phyloP scores from a whole-genome alignment of 2,329 filamentous ascomycete species.

The Colletotrichum spinosum region DNA sequence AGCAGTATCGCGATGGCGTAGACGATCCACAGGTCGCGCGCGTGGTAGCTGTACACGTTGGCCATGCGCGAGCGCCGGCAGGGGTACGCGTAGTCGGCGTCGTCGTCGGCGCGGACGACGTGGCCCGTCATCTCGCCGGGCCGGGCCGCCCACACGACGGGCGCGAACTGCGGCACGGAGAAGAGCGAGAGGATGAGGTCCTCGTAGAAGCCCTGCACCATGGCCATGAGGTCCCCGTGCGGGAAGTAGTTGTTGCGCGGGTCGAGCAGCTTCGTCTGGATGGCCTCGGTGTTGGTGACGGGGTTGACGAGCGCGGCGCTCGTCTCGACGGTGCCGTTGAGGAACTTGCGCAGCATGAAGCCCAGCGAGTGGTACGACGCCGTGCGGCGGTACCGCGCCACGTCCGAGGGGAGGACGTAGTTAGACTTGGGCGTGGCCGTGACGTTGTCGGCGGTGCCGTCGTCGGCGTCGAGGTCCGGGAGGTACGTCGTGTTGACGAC shows the following conservation, averaged over 20 bases:
- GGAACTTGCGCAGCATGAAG: constrained; percentile 43
- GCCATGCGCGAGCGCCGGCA: constrained; percentile 44
- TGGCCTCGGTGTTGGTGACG: constrained; percentile 47
- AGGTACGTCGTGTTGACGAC: constrained; percentile 47
- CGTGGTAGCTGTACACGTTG: constrained; percentile 45
- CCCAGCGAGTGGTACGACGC: constrained; percentile 49
- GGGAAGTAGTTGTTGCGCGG: constrained; percentile 44
- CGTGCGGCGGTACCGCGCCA: constrained; percentile 44
- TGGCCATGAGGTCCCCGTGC: constrained; percentile 40
- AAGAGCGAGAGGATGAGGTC: constrained; percentile 50
- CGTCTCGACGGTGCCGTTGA: constrained; percentile 47
- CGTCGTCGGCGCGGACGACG: neutral
- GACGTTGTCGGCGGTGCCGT: constrained; percentile 49
- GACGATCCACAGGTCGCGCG: constrained; percentile 48
- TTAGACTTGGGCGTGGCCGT: constrained; percentile 44
- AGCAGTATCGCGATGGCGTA: constrained; percentile 47
- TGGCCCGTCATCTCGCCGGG: constrained; percentile 40
- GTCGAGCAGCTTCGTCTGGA: constrained; percentile 54
- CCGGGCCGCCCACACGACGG: constrained; percentile 47
- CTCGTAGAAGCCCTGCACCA: constrained; percentile 47
- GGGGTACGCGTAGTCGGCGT: constrained; percentile 41
- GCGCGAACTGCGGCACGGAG: constrained; percentile 48
- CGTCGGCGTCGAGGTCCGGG: constrained; percentile 40
- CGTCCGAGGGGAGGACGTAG: constrained; percentile 43
- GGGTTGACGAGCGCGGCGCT: constrained; percentile 42